phyloP scores from a whole-genome alignment of 371 early-diverging fungal species.

The Mucor lusitanicus region DNA sequence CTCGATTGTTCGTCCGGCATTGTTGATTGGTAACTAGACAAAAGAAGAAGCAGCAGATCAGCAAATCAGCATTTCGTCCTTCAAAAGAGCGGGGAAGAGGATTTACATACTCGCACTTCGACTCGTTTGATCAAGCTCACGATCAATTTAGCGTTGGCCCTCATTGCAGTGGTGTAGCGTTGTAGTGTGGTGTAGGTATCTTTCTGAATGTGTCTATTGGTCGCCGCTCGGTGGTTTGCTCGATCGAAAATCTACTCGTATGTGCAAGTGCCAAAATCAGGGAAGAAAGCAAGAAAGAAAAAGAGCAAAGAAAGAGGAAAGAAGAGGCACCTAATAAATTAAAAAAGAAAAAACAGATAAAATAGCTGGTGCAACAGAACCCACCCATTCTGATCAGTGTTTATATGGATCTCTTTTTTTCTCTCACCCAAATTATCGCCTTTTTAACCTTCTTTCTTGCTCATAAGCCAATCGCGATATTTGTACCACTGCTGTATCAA shows the following conservation, averaged over 20 bases:
- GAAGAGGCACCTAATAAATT: neutral
- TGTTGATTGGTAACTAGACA: constrained; percentile 64
- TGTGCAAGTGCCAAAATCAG: neutral
- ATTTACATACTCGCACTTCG: constrained; percentile 43
- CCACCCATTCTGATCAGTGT: constrained; percentile 8
- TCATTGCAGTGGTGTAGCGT: constrained; percentile 23
- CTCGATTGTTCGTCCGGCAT: constrained; percentile 53
- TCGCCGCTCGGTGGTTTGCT: neutral
- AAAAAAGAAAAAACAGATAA: constrained; percentile 1
- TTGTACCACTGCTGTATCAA: neutral
- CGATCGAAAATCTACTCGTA: neutral
- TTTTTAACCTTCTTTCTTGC: neutral
- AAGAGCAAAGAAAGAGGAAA: neutral
- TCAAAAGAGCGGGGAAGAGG: no score
- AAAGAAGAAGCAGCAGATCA: neutral
- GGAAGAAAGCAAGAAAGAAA: neutral
- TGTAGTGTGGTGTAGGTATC: neutral
- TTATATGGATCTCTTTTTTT: constrained; percentile 2
- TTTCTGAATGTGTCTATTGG: no score
- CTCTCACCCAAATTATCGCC: constrained; percentile 2
- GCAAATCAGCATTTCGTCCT: neutral
- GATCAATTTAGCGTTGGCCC: constrained; percentile 52
- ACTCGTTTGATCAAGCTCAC: constrained; percentile 53
- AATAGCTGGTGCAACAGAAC: neutral
- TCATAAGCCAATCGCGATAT: neutral